Conservation (phyloP, 1,284 basidiomycete genomes). For the Albatrellus sp. region DNA sequence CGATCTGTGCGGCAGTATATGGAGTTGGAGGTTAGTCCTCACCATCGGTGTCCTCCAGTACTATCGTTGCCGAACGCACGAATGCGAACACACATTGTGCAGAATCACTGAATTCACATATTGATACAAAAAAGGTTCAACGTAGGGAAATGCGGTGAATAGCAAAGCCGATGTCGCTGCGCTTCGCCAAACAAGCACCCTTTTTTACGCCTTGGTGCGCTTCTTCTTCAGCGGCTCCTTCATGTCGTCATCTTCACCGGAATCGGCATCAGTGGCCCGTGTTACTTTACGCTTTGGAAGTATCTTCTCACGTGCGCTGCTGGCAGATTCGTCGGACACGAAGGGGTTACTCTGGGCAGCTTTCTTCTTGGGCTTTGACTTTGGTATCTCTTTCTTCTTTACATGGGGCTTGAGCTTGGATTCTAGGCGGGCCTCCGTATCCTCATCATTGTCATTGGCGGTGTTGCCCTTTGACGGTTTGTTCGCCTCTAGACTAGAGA, state of each 20-base stretch:
- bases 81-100: too few species aligned
- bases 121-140: too few species aligned
- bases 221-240: not conserved
- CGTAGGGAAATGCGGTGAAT: too few species aligned
- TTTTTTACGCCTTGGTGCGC: not conserved
- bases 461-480: slow-evolving; percentile 1
- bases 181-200: too few species aligned
- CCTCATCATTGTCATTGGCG: slow-evolving; percentile 14
- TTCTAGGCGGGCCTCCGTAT: slow-evolving; percentile 6
- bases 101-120: too few species aligned
- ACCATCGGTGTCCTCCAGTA: too few species aligned
- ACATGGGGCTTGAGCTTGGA: slow-evolving; percentile 29
- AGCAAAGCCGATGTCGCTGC: too few species aligned
- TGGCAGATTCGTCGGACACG: slow-evolving; percentile 31
- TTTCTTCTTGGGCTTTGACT: slow-evolving; percentile 32
- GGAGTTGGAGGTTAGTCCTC: too few species aligned
- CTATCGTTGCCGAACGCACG: too few species aligned
- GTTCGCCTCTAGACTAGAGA: slow-evolving; percentile 22
- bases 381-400: slow-evolving; percentile 25
- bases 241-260: slow-evolving; percentile 11
- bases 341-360: slow-evolving; percentile 29
- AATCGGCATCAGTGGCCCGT: slow-evolving; percentile 11
- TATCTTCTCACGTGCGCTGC: slow-evolving; percentile 7
- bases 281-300: slow-evolving; percentile 2
- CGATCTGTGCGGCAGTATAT: too few species aligned